Conservation (phyloP, 2,329 filamentous ascomycete genomes). For the Phoma sp. region DNA sequence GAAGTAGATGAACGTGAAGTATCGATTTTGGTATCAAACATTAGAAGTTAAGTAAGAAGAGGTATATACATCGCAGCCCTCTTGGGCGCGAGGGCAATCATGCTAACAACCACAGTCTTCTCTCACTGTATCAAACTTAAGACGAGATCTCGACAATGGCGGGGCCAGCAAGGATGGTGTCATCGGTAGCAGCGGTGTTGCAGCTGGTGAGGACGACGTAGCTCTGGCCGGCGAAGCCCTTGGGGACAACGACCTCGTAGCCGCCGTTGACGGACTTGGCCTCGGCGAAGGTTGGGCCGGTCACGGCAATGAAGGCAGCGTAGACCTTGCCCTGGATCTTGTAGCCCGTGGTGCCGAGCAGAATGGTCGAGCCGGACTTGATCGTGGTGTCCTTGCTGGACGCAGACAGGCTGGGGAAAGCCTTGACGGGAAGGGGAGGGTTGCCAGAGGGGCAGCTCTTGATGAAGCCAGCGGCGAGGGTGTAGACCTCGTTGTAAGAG, state of each 20-base stretch:
- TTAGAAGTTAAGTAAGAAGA: conserved; percentile 13
- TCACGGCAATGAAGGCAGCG: conserved; percentile 35
- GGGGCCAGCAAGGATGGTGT: conserved; percentile 35
- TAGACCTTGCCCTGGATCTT: conserved; percentile 32
- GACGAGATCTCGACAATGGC: conserved; percentile 32
- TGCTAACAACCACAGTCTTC: background rate
- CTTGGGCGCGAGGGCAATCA: background rate
- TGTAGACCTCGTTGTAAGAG: conserved; percentile 66
- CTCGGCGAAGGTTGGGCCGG: conserved; percentile 30
- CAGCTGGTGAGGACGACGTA: conserved; percentile 35
- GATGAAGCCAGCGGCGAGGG: conserved; percentile 70
- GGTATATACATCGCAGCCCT: conserved; percentile 8
- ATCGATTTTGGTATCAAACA: conserved; percentile 6
- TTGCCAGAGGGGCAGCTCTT: conserved; percentile 63
- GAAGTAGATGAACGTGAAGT: background rate
- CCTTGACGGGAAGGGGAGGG: conserved; percentile 64
- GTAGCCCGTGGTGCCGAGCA: conserved; percentile 24
- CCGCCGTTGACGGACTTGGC: conserved; percentile 23
- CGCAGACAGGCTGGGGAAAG: conserved; percentile 60
- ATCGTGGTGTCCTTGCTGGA: conserved; percentile 22
- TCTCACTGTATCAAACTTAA: background rate
- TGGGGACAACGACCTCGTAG: conserved; percentile 27
- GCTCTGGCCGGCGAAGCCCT: conserved; percentile 35
- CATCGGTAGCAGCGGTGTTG: conserved; percentile 35
- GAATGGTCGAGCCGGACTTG: conserved; percentile 24